These are phyloP conservation scores for Trichoderma gracile DNA, from an alignment of 2,329 filamentous ascomycete species.

Conservation along the genomic window DNA sequence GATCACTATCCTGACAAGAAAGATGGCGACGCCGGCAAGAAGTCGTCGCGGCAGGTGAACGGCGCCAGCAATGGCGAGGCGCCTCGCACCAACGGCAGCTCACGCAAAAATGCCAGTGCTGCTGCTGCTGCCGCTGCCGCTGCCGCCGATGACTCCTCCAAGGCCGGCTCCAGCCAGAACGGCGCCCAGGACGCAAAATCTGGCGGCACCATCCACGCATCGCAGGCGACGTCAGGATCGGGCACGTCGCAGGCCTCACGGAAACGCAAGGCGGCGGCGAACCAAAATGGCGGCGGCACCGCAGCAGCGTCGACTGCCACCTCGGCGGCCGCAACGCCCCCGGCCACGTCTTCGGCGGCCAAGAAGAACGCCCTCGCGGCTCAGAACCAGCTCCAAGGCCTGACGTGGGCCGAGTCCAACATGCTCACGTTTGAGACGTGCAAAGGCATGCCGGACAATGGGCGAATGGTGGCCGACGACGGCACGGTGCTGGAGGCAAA, in stretches of 20 bases:
- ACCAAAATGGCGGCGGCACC: constrained; percentile 26
- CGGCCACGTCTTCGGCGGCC: constrained; percentile 24
- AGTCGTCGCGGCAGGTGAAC: constrained; percentile 52
- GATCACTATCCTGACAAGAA: constrained; percentile 63
- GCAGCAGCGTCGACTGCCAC: constrained; percentile 30
- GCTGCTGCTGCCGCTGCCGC: constrained; percentile 28
- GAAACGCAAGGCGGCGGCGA: constrained; percentile 76
- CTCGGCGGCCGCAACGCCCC: constrained; percentile 25
- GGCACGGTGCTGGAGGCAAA: constrained; percentile 81
- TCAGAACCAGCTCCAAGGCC: constrained; percentile 40
- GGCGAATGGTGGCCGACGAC: constrained; percentile 84
- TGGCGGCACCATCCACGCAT: constrained; percentile 33
- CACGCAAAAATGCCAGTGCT: constrained; percentile 43
- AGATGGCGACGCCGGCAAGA: constrained; percentile 56
- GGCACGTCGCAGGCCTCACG: constrained; percentile 58
- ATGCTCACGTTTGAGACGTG: constrained; percentile 84
- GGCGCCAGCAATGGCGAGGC: constrained; percentile 43
- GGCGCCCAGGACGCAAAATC: constrained; percentile 41
- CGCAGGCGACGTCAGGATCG: constrained; percentile 52
- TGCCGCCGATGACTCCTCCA: constrained; percentile 46
- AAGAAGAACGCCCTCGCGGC: constrained; percentile 36
- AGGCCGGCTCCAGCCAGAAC: constrained; percentile 38
- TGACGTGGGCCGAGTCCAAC: constrained; percentile 66
- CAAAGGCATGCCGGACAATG: constrained; percentile 68
- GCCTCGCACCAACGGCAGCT: constrained; percentile 38